Base-by-base conservation (phyloP, 2,329 filamentous ascomycete genomes). In the Exophiala oligosperma region DNA sequence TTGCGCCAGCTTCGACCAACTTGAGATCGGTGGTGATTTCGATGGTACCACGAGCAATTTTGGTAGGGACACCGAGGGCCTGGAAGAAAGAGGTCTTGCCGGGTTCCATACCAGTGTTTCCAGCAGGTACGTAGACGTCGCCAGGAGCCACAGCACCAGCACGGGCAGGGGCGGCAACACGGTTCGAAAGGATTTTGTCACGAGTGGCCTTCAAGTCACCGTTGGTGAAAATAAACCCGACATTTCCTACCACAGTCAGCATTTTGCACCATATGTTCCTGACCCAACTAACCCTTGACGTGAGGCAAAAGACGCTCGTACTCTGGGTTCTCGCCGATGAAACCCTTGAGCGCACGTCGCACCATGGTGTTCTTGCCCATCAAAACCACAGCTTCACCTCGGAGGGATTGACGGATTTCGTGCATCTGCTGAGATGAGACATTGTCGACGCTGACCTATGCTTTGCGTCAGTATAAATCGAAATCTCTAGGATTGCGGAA, bases 311-410 rank as follows among this genome's bases (percentile, higher is more conserved):
- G 89, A 78, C 92, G 91, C 85, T 97, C 94, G 83, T 95, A 99
- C 84, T 99, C 94, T 73, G 94, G 93, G 77, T 87, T 84, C 75
- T 99, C 94, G 78, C 71, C 54, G 72, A 97, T 76, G 84, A 99
- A 96, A 76, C 90, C 93, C 85, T 93, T 96, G 76, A 99, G 85
- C 72, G 94, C 95, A 84, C 94, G 92, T 79, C 94, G 94, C 76
- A 96, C 93, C 94, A 99, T 99, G 81, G 94, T 99, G 88, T 99
- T 99, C 89, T 97, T 97, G 78, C 93, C 94, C 94, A 97, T 97
- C 82, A 99, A 85, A 72, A 99, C 92, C 71, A 97, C 90, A 81
- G 86, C 92, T 80, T 96, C 82, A 65, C 88, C 89, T 78, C 94
- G 92, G 78, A 99, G 90, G 73, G 91, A 81, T 74, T 88, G 82